phyloP scores from a whole-genome alignment of 2,329 filamentous ascomycete species.

The Colletotrichum magnum region DNA sequence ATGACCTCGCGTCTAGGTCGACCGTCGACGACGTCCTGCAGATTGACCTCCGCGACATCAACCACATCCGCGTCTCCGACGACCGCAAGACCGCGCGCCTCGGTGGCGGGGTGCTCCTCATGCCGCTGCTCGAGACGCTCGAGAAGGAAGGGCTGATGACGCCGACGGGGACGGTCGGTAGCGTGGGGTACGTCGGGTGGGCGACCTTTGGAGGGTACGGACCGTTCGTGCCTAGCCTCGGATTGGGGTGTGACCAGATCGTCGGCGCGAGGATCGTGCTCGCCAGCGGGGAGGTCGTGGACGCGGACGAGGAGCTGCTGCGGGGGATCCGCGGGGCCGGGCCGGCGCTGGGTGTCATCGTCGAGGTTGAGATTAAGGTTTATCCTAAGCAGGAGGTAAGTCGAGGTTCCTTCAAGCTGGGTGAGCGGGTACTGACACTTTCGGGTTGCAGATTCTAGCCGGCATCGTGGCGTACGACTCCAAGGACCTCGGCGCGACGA shows the following conservation, averaged over 20 bases:
- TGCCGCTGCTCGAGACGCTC: conserved; percentile 14
- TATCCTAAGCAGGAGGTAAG: conserved; percentile 52
- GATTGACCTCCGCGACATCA: conserved; percentile 40
- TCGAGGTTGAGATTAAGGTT: conserved; percentile 56
- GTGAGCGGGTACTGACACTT: conserved; percentile 44
- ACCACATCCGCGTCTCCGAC: conserved; percentile 13
- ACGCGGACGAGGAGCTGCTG: conserved; percentile 53
- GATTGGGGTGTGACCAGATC: conserved; percentile 54
- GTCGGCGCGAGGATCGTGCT: conserved; percentile 55
- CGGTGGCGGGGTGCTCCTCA: conserved; percentile 31
- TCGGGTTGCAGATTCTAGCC: conserved; percentile 39
- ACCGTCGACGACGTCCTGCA: conserved; percentile 29
- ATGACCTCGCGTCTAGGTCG: conserved; percentile 32
- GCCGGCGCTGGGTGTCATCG: conserved; percentile 55
- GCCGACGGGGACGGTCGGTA: conserved; percentile 19
- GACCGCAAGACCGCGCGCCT: conserved; percentile 30
- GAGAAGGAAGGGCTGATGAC: conserved; percentile 31
- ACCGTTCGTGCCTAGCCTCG: conserved; percentile 47
- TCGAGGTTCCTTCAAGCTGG: too few species aligned
- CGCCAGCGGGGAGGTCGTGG: conserved; percentile 52
- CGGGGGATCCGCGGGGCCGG: conserved; percentile 56
- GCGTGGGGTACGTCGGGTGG: conserved; percentile 52
- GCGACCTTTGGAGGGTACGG: conserved; percentile 52
- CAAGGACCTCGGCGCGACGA: conserved; percentile 45
- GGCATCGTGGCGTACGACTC: conserved; percentile 50